Base-by-base conservation (phyloP, 768 basidiomycete species). In the Termitomyces sp. region DNA sequence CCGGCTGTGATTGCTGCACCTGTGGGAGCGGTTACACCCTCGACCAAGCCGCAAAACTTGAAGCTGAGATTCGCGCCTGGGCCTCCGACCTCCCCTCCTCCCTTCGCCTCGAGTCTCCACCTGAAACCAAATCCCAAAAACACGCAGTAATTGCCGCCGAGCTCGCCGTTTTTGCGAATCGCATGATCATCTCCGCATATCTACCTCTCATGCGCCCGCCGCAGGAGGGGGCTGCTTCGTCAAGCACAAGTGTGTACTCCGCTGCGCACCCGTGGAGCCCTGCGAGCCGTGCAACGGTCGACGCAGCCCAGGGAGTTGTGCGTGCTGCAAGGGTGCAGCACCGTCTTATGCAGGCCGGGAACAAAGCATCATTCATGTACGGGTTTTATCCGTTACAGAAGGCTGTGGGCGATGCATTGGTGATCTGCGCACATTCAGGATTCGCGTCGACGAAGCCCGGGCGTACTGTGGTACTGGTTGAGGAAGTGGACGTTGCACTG, bases 251-350 rank as follows among this genome's bases (percentile, higher is more conserved):
- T 11, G 59, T 54, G 5, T 63, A 63, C 43, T 61, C 60, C 7
- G 55, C 58, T 5, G 59, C 62, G 52, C 64, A 70, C 54, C 66
- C 74, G 11, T 72, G 75, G 53, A 78, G 78, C 55, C 81, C 83
- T 57, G 84, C 84, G 1, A 75, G 78, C 14, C 74, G 80, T 38
- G 81, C 83, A 35, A 78, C 79, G 31, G 74, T 87, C 41, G 80
- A 78, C 53, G 87, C 90, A 1, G 86, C 87, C 10, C 87, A 89
- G 62, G 68, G 70, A 2, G 78, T 90, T 55, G 73, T 90, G 37
- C 76, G 75, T 55, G 81, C 85, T 0, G 72, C 76, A 41, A 73
- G 72, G 54, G 60, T 74, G 43, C 66, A 82, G 44, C 75, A 76
- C 60, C 65, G 19, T 67, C 72, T 60, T 76, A 75, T 73, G 42